Evolutionary conservation across 2,329 filamentous ascomycete genomes (phyloP).

Genomic region (Monosporascus sp.): DNA sequence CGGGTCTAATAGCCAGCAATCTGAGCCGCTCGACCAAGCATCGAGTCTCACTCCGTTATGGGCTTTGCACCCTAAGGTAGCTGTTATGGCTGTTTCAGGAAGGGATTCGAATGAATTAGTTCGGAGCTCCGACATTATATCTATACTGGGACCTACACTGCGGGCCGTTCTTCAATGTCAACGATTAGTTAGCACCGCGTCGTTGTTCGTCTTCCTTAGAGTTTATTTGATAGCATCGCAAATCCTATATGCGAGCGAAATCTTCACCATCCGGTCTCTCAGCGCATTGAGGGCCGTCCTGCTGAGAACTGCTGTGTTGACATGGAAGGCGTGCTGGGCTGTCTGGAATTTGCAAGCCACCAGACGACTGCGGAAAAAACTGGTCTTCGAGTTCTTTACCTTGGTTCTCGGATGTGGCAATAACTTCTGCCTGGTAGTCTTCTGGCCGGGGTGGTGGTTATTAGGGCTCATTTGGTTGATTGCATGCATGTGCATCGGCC

Average conservation of each 20-base stretch:
- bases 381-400: constrained; percentile 48
- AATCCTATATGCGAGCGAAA: constrained; percentile 22
- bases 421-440: constrained; percentile 42
- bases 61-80: constrained; percentile 22
- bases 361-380: constrained; percentile 36
- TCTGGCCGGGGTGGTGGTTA: constrained; percentile 55
- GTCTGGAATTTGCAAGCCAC: constrained; percentile 31
- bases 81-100: constrained; percentile 33
- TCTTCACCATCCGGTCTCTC: constrained; percentile 25
- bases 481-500: constrained; percentile 31
- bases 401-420: constrained; percentile 48
- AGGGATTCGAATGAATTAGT: constrained; percentile 27
- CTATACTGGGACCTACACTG: constrained; percentile 29
- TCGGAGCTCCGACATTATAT: constrained; percentile 26
- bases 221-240: constrained; percentile 26
- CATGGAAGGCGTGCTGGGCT: constrained; percentile 16
- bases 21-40: not conserved
- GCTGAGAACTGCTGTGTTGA: constrained; percentile 1
- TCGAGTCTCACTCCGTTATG: constrained; percentile 1
- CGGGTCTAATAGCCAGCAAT: not conserved
- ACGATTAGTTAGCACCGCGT: constrained; percentile 26
- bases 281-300: constrained; percentile 19
- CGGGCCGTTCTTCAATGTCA: constrained; percentile 31
- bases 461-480: constrained; percentile 33
- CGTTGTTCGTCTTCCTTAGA: constrained; percentile 27